A percentile compares a stretch with the other conserved stretches of the same genome.
Conservation (phyloP, 164 flowering plant species). For the Tetracentron sinense region DNA sequence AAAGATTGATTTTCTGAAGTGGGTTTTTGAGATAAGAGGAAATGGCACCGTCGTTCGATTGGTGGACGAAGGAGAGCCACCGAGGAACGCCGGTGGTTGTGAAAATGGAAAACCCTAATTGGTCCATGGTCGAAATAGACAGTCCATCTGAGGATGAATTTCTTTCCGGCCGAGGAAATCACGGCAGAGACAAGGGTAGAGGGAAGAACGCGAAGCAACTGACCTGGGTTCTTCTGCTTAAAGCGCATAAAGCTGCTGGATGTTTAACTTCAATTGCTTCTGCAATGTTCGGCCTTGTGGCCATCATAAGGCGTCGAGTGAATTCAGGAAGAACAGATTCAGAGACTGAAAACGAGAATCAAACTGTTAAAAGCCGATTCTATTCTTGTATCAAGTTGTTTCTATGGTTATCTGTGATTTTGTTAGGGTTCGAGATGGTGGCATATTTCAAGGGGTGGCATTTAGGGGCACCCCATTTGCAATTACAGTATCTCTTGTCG, state of each 20-base stretch:
- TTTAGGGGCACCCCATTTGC: constrained; percentile 35
- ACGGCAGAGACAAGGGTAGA: constrained; percentile 7
- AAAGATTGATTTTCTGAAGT: neutral
- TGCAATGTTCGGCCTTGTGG: constrained; percentile 28
- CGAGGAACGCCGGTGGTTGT: constrained; percentile 27
- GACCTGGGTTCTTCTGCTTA: constrained; percentile 20
- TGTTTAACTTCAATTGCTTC: constrained; percentile 4
- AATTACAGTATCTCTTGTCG: constrained; percentile 30
- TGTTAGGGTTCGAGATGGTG: constrained; percentile 53
- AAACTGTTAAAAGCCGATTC: constrained; percentile 32
- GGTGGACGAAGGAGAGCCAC: constrained; percentile 21
- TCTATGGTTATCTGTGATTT: constrained; percentile 43
- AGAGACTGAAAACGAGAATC: constrained; percentile 33
- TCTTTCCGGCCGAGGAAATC: neutral
- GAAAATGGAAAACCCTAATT: constrained; percentile 28
- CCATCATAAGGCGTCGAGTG: constrained; percentile 59
- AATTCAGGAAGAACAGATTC: constrained; percentile 57
- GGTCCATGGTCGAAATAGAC: constrained; percentile 23
- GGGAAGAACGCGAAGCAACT: constrained; percentile 22
- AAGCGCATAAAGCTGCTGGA: constrained; percentile 19
- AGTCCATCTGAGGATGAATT: constrained; percentile 14
- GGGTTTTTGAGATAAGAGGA: neutral
- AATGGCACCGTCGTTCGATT: constrained; percentile 29
- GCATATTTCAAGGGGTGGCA: constrained; percentile 66
- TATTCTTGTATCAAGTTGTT: constrained; percentile 44